phyloP scores from a whole-genome alignment of 805 yeast genomes.

The Hanseniaspora valbyensis region DNA sequence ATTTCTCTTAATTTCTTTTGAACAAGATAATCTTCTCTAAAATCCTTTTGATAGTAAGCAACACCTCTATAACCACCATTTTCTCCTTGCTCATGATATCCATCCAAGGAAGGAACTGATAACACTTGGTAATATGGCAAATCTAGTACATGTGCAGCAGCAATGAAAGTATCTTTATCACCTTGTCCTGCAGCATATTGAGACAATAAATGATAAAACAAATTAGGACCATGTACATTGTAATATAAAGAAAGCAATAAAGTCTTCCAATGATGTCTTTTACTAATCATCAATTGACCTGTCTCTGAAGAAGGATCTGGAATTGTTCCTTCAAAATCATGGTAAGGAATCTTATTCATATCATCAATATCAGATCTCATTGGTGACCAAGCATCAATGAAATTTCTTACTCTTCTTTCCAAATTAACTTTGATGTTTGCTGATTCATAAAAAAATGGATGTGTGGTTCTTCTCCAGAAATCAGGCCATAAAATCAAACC shows the following conservation, averaged over 20 bases:
- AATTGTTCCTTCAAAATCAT: slow-evolving; percentile 51
- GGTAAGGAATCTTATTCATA: slow-evolving; percentile 34
- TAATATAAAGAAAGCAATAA: slow-evolving; percentile 53
- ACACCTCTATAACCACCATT: slow-evolving; percentile 44
- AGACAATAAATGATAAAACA: slow-evolving; percentile 56
- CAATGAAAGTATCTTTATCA: slow-evolving; percentile 64
- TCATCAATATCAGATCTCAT: slow-evolving; percentile 20
- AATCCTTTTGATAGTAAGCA: slow-evolving; percentile 69
- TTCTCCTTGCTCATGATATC: slow-evolving; percentile 26
- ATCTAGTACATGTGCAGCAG: slow-evolving; percentile 45
- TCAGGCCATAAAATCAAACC: slow-evolving; percentile 70
- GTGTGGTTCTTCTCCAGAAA: slow-evolving; percentile 75
- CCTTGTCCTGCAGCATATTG: slow-evolving; percentile 76
- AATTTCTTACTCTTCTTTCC: slow-evolving; percentile 30
- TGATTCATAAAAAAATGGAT: slow-evolving; percentile 60
- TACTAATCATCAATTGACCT: slow-evolving; percentile 58
- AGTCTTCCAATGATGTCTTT: slow-evolving; percentile 46
- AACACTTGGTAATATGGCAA: slow-evolving; percentile 42
- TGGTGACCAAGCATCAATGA: slow-evolving; percentile 30
- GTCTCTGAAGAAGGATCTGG: slow-evolving; percentile 67
- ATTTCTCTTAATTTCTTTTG: slow-evolving; percentile 11
- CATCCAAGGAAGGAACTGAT: slow-evolving; percentile 31
- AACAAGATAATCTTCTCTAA: slow-evolving; percentile 44
- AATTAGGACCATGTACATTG: slow-evolving; percentile 55
- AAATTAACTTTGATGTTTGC: slow-evolving; percentile 44